Base-by-base conservation (phyloP, 202 grass and related monocot species). In the Schoenoplectus triqueter region DNA sequence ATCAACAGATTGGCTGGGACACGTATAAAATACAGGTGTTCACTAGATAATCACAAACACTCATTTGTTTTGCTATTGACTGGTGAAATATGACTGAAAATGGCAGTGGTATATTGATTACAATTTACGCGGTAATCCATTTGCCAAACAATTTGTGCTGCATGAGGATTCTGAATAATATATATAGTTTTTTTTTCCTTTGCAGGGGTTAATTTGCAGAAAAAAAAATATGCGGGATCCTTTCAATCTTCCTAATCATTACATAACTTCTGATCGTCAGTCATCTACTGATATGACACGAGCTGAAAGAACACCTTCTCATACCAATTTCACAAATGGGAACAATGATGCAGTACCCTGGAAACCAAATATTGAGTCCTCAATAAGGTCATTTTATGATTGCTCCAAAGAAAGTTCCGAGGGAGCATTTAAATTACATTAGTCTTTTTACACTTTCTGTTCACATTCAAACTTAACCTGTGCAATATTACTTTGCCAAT, bases 221-320 rank as follows among this genome's bases (percentile, higher is more conserved):
- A 40, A 71, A 80, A 74, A 9, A 18, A 86, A 86, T 39, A 98
- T 97, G 95, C 73, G 88, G 46, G 91, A 92, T 86, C 91, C 95
- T 69, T 93, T 91, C 61, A 64, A 92, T 81, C 51, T 66, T 0
- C 92, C 82, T 22, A 64, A 87, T 68, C 85, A 91, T 87, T 84
- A 80, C 1, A 64, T 80, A 49, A 91, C 62, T 31, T 7, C 69
- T 1, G 89, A 87, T 80, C 75, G 42, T 61, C 87, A 62, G 42
- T 52, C 85, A 17, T 79, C 89, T 40, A 92, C 62, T 79, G 88
- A 94, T 84, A 56, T 88, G 73, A 65, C 82, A 44, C 60, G 67
- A 48, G 81, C 88, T 64, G 79, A 72, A 48, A 3, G 21, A 60
- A 49, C 67, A 20, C 68, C 66, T 49, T 59, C 90, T 66, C 69